Evolutionary conservation across 2,329 filamentous ascomycete genomes (phyloP), one percentile per base, ranked within the genome.

Genomic region (Bipolaris victoriae): DNA sequence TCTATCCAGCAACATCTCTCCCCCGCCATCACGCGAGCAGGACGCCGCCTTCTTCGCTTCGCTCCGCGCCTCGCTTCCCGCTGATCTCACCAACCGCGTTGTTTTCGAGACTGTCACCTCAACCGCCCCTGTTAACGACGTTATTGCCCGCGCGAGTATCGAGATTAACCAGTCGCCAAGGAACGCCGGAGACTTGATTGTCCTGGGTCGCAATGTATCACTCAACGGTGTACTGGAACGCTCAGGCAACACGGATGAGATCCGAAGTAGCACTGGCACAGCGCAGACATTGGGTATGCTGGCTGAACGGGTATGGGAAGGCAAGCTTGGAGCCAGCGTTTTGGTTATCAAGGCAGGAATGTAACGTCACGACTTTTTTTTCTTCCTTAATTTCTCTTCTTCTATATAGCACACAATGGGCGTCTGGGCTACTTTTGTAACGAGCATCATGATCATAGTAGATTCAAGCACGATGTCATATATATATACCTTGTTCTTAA

Each of bases 181-280:
- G 68, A 91, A 90, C 64, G 86, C 87, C 0, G 90, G 90, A 2
- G 89, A 92, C 69, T 78, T 93, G 20, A 80, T 93, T 15, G 81
- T 93, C 1, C 77, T 91, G 11, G 90, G 89, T 0, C 80, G 88
- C 35, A 77, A 77, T 40, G 64, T 72, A 35, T 60, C 58, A 0
- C 56, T 68, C 49, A 77, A 64, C 18, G 29, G 58, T 3, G 57
- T 47, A 11, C 31, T 39, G 73, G 79, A 24, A 60, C 35, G 26
- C 11, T 55, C 18, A 35, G 44, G 64, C 58, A 51, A 82, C 80
- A 40, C 50, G 80, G 83, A 60, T 70, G 77, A 22, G 77, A 63
- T 63, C 33, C 68, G 60, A 69, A 73, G 54, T 29, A 51, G 52
- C 33, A 71, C 74, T 2, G 48, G 62, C 5, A 75, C 70, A 5